Evolutionary conservation across 352 stramenopile species (phyloP), one percentile per base, ranked within the genome.

Genomic region (Pythium coloratum): DNA sequence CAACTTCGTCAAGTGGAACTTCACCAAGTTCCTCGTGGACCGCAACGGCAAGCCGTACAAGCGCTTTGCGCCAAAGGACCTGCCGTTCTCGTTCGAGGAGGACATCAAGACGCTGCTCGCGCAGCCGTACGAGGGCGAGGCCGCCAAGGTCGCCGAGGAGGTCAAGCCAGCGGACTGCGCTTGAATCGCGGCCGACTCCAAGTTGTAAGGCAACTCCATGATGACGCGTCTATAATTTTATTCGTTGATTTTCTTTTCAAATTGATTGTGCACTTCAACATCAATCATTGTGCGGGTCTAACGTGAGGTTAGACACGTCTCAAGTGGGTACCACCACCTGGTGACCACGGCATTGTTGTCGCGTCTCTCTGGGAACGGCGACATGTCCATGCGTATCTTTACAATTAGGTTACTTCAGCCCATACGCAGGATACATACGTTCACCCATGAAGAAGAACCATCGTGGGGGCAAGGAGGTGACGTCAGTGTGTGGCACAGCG

Each of bases 21-120:
- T 93, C 62, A 91, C 82, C n/a, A 96, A 95, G 71, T 97, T 97
- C 68, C 68, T 98, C 20, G 73, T 98, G 3, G 81, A 89, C 75
- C 79, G 83, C 55, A 75, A 91, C 26, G 92, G 92, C 30, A 76
- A 67, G 53, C 76, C 91, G 40, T 66, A 80, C 57, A 88, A 95
- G 67, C 76, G 92, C 13, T 97, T 76, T 55, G 77, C 75, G 2
- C 82, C 88, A 1, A 89, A 81, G 59, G 86, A 81, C n/a, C 67
- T 67, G 61, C 87, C 87, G 16, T 56, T 88, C 14, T 84, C 84
- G 40, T 86, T 97, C 62, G 84, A 89, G 40, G 69, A 78, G 30
- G 81, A 90, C 55, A 94, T 97, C 70, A 77, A 90, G 64, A 70
- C 80, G 42, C 72, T 96, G 30, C 64, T 97, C 16, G 36, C 40